These are phyloP conservation scores for Wakefieldia striispora DNA, from an alignment of 768 basidiomycete species.

Conservation along the genomic window DNA sequence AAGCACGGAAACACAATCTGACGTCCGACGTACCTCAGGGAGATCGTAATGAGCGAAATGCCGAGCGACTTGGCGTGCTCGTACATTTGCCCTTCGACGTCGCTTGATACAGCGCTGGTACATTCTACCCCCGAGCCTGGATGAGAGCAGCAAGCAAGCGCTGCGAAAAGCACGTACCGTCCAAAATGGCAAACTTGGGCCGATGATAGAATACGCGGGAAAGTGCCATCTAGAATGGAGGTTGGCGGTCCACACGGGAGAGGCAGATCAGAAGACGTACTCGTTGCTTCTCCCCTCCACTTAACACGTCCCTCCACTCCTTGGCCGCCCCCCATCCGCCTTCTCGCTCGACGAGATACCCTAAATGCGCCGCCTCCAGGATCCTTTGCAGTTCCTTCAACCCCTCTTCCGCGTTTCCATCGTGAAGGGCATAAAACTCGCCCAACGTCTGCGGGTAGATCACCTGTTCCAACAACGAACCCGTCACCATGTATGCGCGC, in stretches of 20 bases:
- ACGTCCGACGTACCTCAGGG: conserved; percentile 51
- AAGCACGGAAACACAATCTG: neutral
- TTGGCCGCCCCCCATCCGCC: conserved; percentile 88
- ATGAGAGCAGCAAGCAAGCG: neutral
- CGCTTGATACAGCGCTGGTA: conserved; percentile 92
- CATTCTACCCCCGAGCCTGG: conserved; percentile 55
- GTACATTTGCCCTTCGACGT: conserved; percentile 96
- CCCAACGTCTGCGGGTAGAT: conserved; percentile 76
- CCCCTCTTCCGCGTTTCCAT: conserved; percentile 46
- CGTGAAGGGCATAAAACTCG: conserved; percentile 67
- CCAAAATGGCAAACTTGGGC: conserved; percentile 80
- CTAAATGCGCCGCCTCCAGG: conserved; percentile 77
- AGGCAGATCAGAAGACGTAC: conserved; percentile 31
- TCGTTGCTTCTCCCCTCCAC: conserved; percentile 96
- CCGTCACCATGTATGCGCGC: conserved; percentile 87
- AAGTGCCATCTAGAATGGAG: conserved; percentile 70
- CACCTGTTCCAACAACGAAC: conserved; percentile 87
- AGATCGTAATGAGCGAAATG: conserved; percentile 92
- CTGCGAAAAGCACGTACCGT: conserved; percentile 52
- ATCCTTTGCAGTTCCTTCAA: conserved; percentile 72
- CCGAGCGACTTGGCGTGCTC: conserved; percentile 85
- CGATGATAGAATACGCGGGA: conserved; percentile 89
- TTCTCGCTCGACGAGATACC: conserved; percentile 81
- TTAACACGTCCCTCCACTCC: conserved; percentile 95
- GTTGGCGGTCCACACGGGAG: too few species aligned